Base-by-base conservation (phyloP, 768 basidiomycete genomes). In the Tulasnella sp. region DNA sequence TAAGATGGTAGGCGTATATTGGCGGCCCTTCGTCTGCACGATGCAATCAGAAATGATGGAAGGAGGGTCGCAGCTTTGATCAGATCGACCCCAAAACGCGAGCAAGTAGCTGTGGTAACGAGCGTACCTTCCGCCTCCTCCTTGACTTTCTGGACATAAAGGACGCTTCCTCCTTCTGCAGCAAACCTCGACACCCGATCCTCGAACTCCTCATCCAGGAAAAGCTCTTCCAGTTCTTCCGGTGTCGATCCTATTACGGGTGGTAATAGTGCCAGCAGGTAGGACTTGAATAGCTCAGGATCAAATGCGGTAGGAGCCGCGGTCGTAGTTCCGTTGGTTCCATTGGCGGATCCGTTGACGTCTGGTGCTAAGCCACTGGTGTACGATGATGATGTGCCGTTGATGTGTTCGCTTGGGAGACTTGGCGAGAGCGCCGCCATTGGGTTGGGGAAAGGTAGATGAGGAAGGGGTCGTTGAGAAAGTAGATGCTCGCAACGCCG, bases 141-240 rank as follows among this genome's bases (percentile, higher is more conserved):
- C 85, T 88, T 92, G 80, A 89, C 87, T 87, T 96, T 96, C 50
- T 94, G 92, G 41, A 96, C 92, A 85, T 96, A 96, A 72, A 96
- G 87, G 41, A 93, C 93, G 20, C 90, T 93, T 8, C 92, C 92
- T 41, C 90, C 91, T 82, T 96, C 95, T 4, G 88, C 87, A 11
- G 94, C 92, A 86, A 96, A 96, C 79, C 92, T 90, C 75, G 89
- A 85, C 31, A 95, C 92, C 83, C 90, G 91, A 82, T 94, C 94
- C 79, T 92, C 89, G 82, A 95, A 96, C 37, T 90, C 89, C 77
- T 91, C 90, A 75, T 89, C 88, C 83, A 94, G 92, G 82, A 96
- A 92, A 48, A 94, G 84, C 0, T 90, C 87, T 50, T 92, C 89
- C 2, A 96, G 87, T 79, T 96, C 94, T 58, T 88, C 87, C 0